A percentile compares a stretch with the other conserved stretches of the same genome.
Conservation (phyloP, 129 eudicot species). For the Flaveria sonorensis region DNA sequence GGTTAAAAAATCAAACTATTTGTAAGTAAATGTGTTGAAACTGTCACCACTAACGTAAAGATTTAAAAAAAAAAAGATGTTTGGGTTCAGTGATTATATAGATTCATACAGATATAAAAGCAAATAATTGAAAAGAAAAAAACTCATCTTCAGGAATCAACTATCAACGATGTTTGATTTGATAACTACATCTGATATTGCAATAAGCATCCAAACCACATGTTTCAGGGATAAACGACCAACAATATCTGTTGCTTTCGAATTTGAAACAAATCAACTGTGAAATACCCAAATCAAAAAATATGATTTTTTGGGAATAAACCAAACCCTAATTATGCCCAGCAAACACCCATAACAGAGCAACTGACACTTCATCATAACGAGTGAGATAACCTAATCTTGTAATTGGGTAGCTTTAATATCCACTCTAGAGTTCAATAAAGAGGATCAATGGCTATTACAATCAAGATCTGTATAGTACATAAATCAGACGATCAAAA, state of each 20-base stretch:
- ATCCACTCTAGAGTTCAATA: not conserved
- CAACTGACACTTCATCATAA: not conserved
- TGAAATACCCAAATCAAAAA: not conserved
- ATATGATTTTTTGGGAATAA: not conserved
- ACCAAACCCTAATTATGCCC: not conserved
- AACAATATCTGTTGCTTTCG: not conserved
- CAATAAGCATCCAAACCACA: not conserved
- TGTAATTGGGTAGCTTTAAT: not conserved
- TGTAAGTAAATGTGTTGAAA: not conserved
- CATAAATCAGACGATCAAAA: not conserved
- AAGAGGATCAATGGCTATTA: not conserved
- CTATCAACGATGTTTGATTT: not conserved
- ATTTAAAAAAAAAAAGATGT: not conserved
- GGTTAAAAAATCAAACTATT: not conserved
- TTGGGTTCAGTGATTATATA: not conserved
- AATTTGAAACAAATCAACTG: not conserved
- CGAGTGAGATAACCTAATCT: not conserved
- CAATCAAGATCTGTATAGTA: not conserved
- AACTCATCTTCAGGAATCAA: not conserved
- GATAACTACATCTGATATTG: not conserved
- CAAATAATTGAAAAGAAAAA: not conserved
- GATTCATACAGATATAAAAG: not conserved
- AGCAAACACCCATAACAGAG: not conserved
- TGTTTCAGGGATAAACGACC: not conserved
- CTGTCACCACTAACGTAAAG: not conserved